Base-by-base conservation (phyloP, 345 rosid species). In the Cardamine chenopodiifolia region DNA sequence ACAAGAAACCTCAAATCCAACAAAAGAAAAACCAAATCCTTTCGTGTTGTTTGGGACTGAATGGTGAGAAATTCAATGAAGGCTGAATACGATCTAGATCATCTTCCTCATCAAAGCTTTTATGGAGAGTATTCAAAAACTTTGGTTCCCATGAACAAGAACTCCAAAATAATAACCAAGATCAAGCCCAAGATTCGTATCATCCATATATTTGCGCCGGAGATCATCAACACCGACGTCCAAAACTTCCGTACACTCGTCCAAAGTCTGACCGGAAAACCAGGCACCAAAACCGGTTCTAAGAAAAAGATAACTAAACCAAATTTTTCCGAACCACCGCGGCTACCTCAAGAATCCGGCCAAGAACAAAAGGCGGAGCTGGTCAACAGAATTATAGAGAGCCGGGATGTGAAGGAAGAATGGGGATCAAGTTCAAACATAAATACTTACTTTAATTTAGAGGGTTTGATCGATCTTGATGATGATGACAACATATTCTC, bases 201-300 rank as follows among this genome's bases (percentile, higher is more conserved):
- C 65, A 87, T 90, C 68, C 98, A 95, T 85, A 82, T 90, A 54
- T 82, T 86, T 78, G 97, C 96, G 2, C 99, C 99, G 18, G 97
- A 92, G 81, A 89, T 95, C 79, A 95, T 92, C 84, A 87, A 89
- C 78, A 92, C 98, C 17, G 99, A 92, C 70, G 92, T 76, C n/a
- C 87, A 83, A 9, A 92, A 87, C 83, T 95, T 95, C 70, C 78
- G 96, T 37, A 86, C 87, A 53, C 81, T 95, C 40, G 99, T 95
- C 28, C 98, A 92, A 55, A 80, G 88, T 40, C 96, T 95, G 18
- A 95, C 99, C 0, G 98, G 98, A 1, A 92, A 92, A 70, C 96
- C 94, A 14, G 26, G 45, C 49, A 68, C 17, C 74, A 60, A 81
- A 66, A 59, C 63, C 64, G 28, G 69, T 59, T 42, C 68, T 18